Evolutionary conservation across 257 asterid genomes (phyloP).

Genomic region (Vinca minor): DNA sequence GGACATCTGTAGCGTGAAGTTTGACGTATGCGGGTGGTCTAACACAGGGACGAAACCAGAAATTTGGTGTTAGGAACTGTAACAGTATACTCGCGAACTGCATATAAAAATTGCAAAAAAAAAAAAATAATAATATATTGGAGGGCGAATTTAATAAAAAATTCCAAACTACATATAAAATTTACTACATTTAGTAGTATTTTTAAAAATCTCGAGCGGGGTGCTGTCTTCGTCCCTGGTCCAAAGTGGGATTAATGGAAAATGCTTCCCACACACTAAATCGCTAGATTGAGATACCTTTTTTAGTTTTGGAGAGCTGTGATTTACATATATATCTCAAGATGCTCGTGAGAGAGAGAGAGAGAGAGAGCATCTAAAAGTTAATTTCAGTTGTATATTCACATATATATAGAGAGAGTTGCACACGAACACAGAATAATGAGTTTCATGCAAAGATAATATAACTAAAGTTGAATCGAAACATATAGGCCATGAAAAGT

Average conservation of each 20-base stretch:
- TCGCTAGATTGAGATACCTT: slow-evolving; percentile 20
- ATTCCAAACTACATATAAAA: too few species aligned
- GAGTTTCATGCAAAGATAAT: slow-evolving; percentile 29
- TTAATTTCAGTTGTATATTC: slow-evolving; percentile 21
- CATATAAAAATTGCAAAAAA: too few species aligned
- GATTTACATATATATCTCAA: slow-evolving; percentile 22
- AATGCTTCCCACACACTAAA: slow-evolving; percentile 18
- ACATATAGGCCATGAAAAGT: slow-evolving; percentile 1
- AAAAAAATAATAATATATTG: too few species aligned
- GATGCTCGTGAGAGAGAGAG: slow-evolving; percentile 62
- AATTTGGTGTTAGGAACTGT: too few species aligned
- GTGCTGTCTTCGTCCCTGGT: too few species aligned
- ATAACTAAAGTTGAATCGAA: background rate
- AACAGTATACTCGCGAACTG: too few species aligned
- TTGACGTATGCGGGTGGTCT: too few species aligned
- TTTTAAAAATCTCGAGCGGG: too few species aligned
- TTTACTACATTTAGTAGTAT: too few species aligned
- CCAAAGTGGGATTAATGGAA: slow-evolving; percentile 16
- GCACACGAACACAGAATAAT: slow-evolving; percentile 75
- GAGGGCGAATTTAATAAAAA: too few species aligned
- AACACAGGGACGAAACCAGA: too few species aligned
- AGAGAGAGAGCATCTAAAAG: slow-evolving; percentile 19
- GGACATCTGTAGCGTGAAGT: too few species aligned
- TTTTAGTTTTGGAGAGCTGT: slow-evolving; percentile 28
- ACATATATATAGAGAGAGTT: slow-evolving; percentile 14